Evolutionary conservation across 2,329 filamentous ascomycete genomes (phyloP), one percentile per base, ranked within the genome.

Genomic region (Meredithiella fracta): DNA sequence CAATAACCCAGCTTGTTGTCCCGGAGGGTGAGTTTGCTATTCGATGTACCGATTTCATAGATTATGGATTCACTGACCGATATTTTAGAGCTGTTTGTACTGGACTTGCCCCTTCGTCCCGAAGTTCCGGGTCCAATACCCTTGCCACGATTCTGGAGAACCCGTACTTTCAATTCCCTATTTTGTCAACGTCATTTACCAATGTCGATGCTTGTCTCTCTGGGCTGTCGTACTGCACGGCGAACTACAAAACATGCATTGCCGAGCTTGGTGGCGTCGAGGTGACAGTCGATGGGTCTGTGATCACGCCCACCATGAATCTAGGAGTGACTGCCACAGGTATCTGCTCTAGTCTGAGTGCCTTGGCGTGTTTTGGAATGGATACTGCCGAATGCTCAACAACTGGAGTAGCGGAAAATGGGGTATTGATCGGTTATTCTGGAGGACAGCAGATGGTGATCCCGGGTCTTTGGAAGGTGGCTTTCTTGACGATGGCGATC

Each of bases 91-190:
- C 72, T 31, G 70, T 78, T 20, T 79, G 76, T 62, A 79, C 76
- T n/a, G 76, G 76, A 51, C 71, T 71, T 29, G 75, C 74, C n/a
- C 72, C 73, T 1, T 63, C 65, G 15, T 66, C 67, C 6, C 68
- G 70, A 1, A 64, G 68, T 8, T 66, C 66, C 11, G 63, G 29
- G 61, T 67, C 68, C 11, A 69, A 70, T 2, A 65, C 66, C 20
- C 62, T 67, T 1, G 68, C 69, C 20, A 77, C 76, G 34, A 79
- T 72, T 63, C 76, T 82, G 17, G 66, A 71, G 44, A 82, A 82
- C 63, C 61, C 68, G 25, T 80, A 75, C 65, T 82, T 80, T 64
- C 72, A 75, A 9, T 82, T 81, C 64, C 79, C 79, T 1, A 76
- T 77, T 62, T 71, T 79, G 53, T 67, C 70, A 50, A 78, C 74